Evolutionary conservation across 805 yeast species (phyloP), one percentile per base, ranked within the genome.

Genomic region (Ogataea neopini): DNA sequence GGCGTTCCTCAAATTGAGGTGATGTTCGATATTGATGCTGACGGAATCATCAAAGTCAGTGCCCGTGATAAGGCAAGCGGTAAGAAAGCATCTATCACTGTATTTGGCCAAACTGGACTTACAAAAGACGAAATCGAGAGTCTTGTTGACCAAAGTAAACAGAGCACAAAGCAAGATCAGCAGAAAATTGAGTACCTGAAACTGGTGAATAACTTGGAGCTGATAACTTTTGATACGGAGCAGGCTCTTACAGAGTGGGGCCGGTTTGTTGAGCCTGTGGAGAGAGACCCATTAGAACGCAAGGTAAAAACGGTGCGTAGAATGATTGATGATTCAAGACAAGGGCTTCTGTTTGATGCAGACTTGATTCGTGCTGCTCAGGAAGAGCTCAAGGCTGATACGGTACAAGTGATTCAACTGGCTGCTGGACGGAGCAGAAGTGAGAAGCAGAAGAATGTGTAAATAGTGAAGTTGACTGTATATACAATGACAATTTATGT

Each of bases 41-140:
- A 90, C 72, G 97, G 97, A 65, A 91, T 90, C 70, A 89, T 90
- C 77, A 91, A 90, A 78, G 97, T 90, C 49, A 83, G 88, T 70
- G 97, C 97, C 47, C 83, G 84, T 63, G 97, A 90, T 76, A 87
- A 89, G 80, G 94, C 91, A 56, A 83, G 95, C 56, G 88, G 86
- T 77, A 90, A 90, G 81, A 91, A 87, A 60, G 90, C 96, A 48
- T 88, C 96, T 52, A 91, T 90, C 73, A 90, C 97, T 43, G 97
- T 90, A 56, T 96, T 96, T 58, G 97, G 96, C 59, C 87, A 96
- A 48, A 88, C 96, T 40, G 97, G 97, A 71, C 76, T 90, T 69
- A 83, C 91, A 57, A 94, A 89, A 64, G 67, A 86, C 50, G 97
- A 90, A 76, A 86, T 90, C 66, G 96, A 89, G 72, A 80, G 84